These are phyloP conservation scores for Styphnolobium japonicum DNA, from an alignment of 306 rosid species.

Conservation along the genomic window DNA sequence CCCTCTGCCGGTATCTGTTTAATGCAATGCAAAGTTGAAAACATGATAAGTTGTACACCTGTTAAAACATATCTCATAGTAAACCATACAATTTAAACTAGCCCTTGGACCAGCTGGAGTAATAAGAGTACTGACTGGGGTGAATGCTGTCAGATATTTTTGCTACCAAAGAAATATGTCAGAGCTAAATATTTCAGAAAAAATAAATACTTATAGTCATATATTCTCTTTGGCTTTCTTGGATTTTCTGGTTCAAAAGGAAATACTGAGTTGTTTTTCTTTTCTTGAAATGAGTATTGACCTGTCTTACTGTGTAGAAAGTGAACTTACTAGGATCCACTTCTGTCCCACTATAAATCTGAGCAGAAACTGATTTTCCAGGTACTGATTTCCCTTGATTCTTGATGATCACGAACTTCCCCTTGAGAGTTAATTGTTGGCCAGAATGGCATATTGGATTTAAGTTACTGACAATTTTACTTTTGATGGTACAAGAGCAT, in stretches of 20 bases:
- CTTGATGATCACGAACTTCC: conserved; percentile 31
- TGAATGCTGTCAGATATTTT: neutral
- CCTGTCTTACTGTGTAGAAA: neutral
- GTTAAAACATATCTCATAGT: neutral
- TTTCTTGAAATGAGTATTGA: neutral
- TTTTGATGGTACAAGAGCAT: neutral
- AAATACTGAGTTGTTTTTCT: neutral
- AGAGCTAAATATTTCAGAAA: too few species aligned
- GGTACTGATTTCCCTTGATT: conserved; percentile 35
- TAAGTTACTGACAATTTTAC: conserved; percentile 10
- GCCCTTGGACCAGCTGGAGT: neutral
- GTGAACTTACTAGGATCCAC: conserved; percentile 47
- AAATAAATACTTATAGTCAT: too few species aligned
- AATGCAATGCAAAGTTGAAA: neutral
- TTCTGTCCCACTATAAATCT: conserved; percentile 56
- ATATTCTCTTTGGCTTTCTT: too few species aligned
- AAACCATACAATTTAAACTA: neutral
- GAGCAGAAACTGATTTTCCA: conserved; percentile 51
- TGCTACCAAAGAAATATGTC: too few species aligned
- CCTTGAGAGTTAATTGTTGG: conserved; percentile 30
- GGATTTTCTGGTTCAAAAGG: too few species aligned
- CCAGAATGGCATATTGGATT: conserved; percentile 7
- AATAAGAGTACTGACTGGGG: neutral
- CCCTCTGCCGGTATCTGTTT: conserved; percentile 59
- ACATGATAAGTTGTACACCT: neutral